Base-by-base conservation (phyloP, 768 basidiomycete genomes). In the Suillus weaverae region DNA sequence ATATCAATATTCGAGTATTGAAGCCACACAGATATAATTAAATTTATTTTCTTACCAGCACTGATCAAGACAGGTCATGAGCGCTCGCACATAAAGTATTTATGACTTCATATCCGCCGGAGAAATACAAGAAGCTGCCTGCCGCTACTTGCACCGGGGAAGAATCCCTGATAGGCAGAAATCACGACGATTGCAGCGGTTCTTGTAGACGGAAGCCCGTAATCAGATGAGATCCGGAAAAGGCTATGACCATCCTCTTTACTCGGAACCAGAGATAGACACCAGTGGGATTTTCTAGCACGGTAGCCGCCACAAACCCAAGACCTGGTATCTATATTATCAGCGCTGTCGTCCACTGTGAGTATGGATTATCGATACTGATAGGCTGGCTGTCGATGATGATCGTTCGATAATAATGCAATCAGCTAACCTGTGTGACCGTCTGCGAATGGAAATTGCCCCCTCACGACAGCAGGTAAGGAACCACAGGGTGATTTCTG, bases 171-270 rank as follows among this genome's bases (percentile, higher is more conserved):
- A 32, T 51, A 30, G 16, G 14, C 48, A 51, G 18, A 32, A 33
- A 33, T 32, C 18, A 20, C 18, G 30, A 20, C 18, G 30, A 53
- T 33, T 32, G 32, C 32, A 33, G 10, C 51, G 51, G 51, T 33
- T 33, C 32, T 30, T 53, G 32, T 33, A 35, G 53, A 33, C 53
- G 53, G 53, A n/a, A 33, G 53, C 32, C 51, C 32, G 33, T n/a
- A 33, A 54, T 54, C 32, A 54, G 5, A 54, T 33, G 53, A 54
- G 32, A 54, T 54, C 53, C 53, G 53, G 53, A 54, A 54, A 33
- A 35, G 20, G 32, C 18, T 26, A 26, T 26, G 26, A 8, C 7
- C 30, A 22, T 50, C 48, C 50, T 30, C 30, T 32, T 16, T 11
- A 26, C 26, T 26, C 26, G 26, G 26, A 46, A 46, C 13, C 48